Conservation (phyloP, 345 rosid species). For the Populus nigra region DNA sequence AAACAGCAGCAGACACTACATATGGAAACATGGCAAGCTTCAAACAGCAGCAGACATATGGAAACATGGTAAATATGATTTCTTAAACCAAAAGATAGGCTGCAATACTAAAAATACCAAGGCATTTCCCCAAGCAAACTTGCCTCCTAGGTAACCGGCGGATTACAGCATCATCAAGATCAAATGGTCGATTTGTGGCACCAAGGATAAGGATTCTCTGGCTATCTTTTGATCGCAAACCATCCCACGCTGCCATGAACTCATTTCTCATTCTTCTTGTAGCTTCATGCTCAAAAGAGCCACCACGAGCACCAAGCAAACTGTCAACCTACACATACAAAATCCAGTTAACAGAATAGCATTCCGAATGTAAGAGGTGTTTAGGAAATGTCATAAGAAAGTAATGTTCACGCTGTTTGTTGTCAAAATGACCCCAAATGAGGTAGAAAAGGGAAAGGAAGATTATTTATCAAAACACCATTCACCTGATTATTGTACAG, state of each 20-base stretch:
- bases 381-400: neutral
- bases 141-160: conserved; percentile 98
- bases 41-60: neutral
- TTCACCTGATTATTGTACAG: neutral
- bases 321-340: conserved; percentile 70
- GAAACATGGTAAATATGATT: neutral
- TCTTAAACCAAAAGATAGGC: neutral
- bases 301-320: conserved; percentile 97
- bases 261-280: conserved; percentile 99
- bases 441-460: neutral
- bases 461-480: neutral
- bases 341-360: neutral
- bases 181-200: conserved; percentile 98
- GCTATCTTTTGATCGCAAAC: conserved; percentile 89
- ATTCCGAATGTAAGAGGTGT: neutral
- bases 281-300: conserved; percentile 91
- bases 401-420: neutral
- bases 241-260: conserved; percentile 99
- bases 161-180: conserved; percentile 98
- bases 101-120: neutral
- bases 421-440: neutral
- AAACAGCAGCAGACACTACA: neutral
- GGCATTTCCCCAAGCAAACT: conserved; percentile 3
- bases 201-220: conserved; percentile 95
- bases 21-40: neutral